Evolutionary conservation across 2,329 filamentous ascomycete genomes (phyloP).

Genomic region (Aaosphaeria pasadenensis): DNA sequence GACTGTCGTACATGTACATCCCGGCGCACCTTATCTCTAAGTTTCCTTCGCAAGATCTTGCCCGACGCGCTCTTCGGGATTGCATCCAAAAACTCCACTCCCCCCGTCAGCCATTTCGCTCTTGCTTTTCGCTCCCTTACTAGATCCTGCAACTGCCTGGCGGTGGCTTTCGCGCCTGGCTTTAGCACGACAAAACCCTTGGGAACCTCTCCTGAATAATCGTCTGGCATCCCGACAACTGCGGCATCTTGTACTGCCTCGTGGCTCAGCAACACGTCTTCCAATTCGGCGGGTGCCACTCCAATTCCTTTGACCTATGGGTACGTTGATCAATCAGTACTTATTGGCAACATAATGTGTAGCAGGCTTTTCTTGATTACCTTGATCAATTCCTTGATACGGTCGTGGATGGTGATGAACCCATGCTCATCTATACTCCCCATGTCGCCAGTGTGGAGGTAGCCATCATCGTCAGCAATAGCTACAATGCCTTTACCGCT

Average conservation of each 20-base stretch:
- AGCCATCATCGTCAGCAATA: conserved; percentile 49
- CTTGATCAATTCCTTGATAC: conserved; percentile 68
- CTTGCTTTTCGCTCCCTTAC: conserved; percentile 44
- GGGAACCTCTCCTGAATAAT: conserved; percentile 49
- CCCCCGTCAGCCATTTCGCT: conserved; percentile 46
- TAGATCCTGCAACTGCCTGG: conserved; percentile 41
- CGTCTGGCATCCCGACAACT: conserved; percentile 52
- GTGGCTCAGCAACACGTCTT: conserved; percentile 59
- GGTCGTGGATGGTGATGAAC: conserved; percentile 57
- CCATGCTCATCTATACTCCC: conserved; percentile 56
- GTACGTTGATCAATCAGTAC: background rate
- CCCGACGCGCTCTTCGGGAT: conserved; percentile 62
- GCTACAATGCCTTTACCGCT: conserved; percentile 42
- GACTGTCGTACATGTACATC: no score
- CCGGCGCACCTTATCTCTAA: conserved; percentile 58
- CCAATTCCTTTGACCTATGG: conserved; percentile 51
- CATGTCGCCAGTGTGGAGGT: conserved; percentile 58
- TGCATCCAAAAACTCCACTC: conserved; percentile 35
- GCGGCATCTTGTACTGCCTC: conserved; percentile 56
- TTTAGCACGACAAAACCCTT: conserved; percentile 46
- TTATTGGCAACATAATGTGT: background rate
- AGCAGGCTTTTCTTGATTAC: conserved; percentile 31
- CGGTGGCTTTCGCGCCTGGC: conserved; percentile 19
- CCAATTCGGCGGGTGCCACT: conserved; percentile 62
- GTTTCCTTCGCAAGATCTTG: conserved; percentile 60